Conservation (phyloP, 108 stramenopile species). For the Pseudonitzschia multiseries region DNA sequence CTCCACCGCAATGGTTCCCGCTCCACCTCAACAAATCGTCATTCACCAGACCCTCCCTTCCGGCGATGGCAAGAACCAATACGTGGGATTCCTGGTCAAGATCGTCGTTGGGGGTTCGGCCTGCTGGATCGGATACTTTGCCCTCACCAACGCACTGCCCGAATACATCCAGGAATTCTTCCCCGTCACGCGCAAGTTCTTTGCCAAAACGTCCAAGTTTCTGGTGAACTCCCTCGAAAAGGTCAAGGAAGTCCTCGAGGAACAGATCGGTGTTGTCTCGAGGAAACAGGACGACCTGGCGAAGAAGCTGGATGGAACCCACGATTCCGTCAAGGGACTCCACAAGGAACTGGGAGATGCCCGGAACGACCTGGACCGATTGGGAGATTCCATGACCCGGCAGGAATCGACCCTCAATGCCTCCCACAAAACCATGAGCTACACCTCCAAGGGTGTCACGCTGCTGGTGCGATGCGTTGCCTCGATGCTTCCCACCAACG, state of each 20-base stretch:
- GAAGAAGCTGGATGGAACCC: conserved; percentile 57
- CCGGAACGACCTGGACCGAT: conserved; percentile 24
- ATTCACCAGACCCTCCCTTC: conserved; percentile 28
- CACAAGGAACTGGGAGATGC: conserved; percentile 47
- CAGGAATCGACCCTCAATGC: conserved; percentile 32
- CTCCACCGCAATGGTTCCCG: background rate
- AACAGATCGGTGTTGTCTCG: conserved; percentile 49
- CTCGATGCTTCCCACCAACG: conserved; percentile 35
- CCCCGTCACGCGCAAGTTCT: conserved; percentile 72
- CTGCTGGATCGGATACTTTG: conserved; percentile 67
- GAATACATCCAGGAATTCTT: conserved; percentile 65
- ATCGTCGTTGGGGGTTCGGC: conserved; percentile 42
- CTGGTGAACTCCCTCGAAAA: conserved; percentile 65
- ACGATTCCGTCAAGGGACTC: conserved; percentile 47
- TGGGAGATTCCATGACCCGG: conserved; percentile 26
- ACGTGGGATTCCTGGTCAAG: conserved; percentile 14
- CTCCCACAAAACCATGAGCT: conserved; percentile 19
- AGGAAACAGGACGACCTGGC: conserved; percentile 57
- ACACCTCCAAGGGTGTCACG: conserved; percentile 40
- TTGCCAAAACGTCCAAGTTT: conserved; percentile 63
- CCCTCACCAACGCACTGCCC: conserved; percentile 57
- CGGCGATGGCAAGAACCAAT: conserved; percentile 8
- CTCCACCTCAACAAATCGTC: conserved; percentile 22
- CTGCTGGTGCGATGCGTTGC: conserved; percentile 46
- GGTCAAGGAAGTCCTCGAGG: conserved; percentile 58